phyloP scores from a whole-genome alignment of 176 grass and related monocot genomes.

The Lolium multiflorum region DNA sequence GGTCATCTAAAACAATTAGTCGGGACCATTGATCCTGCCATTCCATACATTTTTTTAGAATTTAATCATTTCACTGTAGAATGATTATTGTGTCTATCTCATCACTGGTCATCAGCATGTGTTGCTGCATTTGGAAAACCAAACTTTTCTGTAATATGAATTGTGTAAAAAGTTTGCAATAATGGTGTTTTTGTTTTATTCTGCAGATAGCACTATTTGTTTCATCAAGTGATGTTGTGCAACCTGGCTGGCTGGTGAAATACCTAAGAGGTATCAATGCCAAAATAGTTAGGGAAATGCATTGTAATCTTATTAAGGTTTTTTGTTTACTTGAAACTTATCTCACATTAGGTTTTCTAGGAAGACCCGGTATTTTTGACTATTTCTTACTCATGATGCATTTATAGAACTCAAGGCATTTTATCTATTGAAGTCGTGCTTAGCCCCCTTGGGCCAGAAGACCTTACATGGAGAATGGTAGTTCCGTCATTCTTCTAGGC shows the following conservation, averaged over 20 bases:
- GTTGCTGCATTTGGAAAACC: conserved; percentile 15
- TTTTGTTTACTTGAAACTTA: conserved; percentile 8
- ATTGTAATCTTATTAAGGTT: conserved; percentile 82
- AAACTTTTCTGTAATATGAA: background rate
- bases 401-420: conserved; percentile 79
- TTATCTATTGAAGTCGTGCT: conserved; percentile 87
- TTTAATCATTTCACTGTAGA: background rate
- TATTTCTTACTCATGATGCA: conserved; percentile 36
- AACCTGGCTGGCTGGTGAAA: conserved; percentile 82
- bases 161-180: background rate
- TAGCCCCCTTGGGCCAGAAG: conserved; percentile 87
- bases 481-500: background rate
- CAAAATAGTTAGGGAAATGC: conserved; percentile 68
- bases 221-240: conserved; percentile 84
- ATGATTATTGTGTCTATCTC: background rate
- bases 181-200: conserved; percentile 20
- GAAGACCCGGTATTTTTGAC: conserved; percentile 14
- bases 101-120: conserved; percentile 13
- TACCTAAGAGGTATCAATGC: conserved; percentile 70
- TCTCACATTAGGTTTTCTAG: conserved; percentile 11
- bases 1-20: no score
- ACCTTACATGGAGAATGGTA: conserved; percentile 98
- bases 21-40: no score
- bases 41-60: no score
- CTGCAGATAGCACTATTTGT: conserved; percentile 89